phyloP scores from a whole-genome alignment of 2,329 filamentous ascomycete genomes.

The Alternaria arborescens region DNA sequence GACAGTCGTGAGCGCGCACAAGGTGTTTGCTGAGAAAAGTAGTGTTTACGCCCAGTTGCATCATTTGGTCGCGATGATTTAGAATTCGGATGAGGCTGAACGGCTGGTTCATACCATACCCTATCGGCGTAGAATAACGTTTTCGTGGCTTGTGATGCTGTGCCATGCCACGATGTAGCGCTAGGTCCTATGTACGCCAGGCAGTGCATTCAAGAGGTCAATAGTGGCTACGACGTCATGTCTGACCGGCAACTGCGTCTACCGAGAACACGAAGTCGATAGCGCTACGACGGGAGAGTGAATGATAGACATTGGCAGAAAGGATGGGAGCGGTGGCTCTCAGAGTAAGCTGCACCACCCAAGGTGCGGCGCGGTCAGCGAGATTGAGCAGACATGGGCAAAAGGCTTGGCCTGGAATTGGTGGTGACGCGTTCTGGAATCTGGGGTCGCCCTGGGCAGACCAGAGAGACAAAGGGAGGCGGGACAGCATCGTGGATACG shows the following conservation, averaged over 20 bases:
- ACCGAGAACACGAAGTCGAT: neutral
- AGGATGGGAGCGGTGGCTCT: constrained; percentile 19
- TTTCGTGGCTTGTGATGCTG: constrained; percentile 2
- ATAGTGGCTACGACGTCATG: constrained; percentile 2
- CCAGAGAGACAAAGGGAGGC: constrained; percentile 8
- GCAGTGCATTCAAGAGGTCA: constrained; percentile 4
- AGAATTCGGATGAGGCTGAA: neutral
- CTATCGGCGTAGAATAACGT: neutral
- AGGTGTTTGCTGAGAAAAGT: no score
- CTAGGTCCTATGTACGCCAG: neutral
- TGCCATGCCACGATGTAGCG: constrained; percentile 14
- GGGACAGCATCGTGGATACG: neutral
- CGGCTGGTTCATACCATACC: neutral
- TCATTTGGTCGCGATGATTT: neutral
- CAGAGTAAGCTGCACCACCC: constrained; percentile 11
- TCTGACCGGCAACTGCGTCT: constrained; percentile 8
- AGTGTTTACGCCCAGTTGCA: neutral
- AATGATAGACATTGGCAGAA: constrained; percentile 2
- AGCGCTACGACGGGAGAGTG: constrained; percentile 6
- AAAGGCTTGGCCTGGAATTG: constrained; percentile 16
- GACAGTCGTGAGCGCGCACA: no score
- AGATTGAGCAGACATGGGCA: constrained; percentile 8
- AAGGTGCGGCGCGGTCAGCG: constrained; percentile 22
- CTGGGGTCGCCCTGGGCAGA: constrained; percentile 15
- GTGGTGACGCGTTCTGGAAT: constrained; percentile 11